A percentile compares a stretch with the other conserved stretches of the same genome.
These are phyloP conservation scores for Teunomyces stri DNA, from an alignment of 805 yeast genomes.

Conservation along the genomic window DNA sequence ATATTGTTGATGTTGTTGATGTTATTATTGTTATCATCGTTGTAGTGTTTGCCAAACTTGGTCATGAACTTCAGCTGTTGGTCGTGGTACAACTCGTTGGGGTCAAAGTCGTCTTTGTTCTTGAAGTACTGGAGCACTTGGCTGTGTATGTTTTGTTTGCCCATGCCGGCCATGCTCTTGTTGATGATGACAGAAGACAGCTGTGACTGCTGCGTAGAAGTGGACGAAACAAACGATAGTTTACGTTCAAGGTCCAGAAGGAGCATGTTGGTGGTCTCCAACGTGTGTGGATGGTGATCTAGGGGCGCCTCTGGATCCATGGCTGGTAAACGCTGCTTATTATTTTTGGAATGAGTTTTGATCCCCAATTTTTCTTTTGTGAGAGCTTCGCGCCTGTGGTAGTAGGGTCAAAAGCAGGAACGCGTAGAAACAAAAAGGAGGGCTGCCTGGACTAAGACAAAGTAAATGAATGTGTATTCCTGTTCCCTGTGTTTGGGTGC, in stretches of 20 bases:
- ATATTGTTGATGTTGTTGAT: constrained; percentile 7
- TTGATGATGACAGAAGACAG: constrained; percentile 15
- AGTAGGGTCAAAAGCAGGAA: no score
- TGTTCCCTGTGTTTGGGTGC: background rate
- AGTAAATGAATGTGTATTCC: no score
- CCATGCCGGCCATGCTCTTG: constrained; percentile 17
- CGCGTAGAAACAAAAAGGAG: no score
- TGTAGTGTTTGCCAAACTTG: constrained; percentile 26
- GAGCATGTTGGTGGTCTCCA: constrained; percentile 26
- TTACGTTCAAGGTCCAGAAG: constrained; percentile 35
- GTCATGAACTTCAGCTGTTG: constrained; percentile 33
- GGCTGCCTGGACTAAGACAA: no score
- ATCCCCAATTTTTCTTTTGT: background rate
- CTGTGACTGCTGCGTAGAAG: constrained; percentile 25
- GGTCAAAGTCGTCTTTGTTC: constrained; percentile 14
- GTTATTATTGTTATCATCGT: constrained; percentile 11
- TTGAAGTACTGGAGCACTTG: constrained; percentile 36
- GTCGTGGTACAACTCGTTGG: constrained; percentile 38
- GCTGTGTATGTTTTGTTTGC: constrained; percentile 28
- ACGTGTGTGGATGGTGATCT: constrained; percentile 2
- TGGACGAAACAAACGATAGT: constrained; percentile 26
- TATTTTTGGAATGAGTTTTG: background rate
- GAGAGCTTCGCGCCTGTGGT: no score
- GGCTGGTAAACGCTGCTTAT: background rate
- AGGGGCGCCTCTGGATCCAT: background rate